phyloP scores from a whole-genome alignment of 2,329 filamentous ascomycete genomes.

The Geosmithia putterillii region DNA sequence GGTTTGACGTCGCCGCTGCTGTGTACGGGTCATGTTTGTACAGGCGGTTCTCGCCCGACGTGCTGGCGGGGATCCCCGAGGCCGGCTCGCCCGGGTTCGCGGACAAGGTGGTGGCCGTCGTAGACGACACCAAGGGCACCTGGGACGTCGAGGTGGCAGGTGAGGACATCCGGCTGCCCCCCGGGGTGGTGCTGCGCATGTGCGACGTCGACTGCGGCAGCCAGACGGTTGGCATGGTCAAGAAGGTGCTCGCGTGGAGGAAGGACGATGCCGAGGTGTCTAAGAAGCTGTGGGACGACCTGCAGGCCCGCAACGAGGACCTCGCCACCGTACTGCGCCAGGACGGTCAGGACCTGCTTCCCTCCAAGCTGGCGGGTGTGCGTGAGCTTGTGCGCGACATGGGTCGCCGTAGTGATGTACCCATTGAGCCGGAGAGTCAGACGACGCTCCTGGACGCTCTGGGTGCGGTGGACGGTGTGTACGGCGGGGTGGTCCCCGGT shows the following conservation, averaged over 20 bases:
- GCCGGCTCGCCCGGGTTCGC: constrained; percentile 56
- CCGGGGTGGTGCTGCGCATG: constrained; percentile 70
- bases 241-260: constrained; percentile 76
- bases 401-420: constrained; percentile 62
- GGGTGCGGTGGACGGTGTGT: constrained; percentile 60
- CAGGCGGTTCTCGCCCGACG: constrained; percentile 74
- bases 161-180: constrained; percentile 57
- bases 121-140: constrained; percentile 41
- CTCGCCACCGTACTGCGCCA: constrained; percentile 53
- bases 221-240: constrained; percentile 92
- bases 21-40: constrained; percentile 89
- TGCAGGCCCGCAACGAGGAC: constrained; percentile 64
- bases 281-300: constrained; percentile 56
- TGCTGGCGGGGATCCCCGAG: constrained; percentile 57
- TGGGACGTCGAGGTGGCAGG: constrained; percentile 78
- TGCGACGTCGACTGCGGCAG: constrained; percentile 93
- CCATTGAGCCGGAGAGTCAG: constrained; percentile 81
- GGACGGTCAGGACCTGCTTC: constrained; percentile 28
- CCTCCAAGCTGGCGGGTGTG: constrained; percentile 32
- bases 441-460: constrained; percentile 73
- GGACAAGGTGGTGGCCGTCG: constrained; percentile 47
- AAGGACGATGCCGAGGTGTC: constrained; percentile 51
- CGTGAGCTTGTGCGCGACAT: constrained; percentile 62
- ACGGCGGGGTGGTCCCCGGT: constrained; percentile 85
- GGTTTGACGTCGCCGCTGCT: constrained; percentile 89